Conservation (phyloP, 768 basidiomycete genomes). For the Kwoniella sp. region DNA sequence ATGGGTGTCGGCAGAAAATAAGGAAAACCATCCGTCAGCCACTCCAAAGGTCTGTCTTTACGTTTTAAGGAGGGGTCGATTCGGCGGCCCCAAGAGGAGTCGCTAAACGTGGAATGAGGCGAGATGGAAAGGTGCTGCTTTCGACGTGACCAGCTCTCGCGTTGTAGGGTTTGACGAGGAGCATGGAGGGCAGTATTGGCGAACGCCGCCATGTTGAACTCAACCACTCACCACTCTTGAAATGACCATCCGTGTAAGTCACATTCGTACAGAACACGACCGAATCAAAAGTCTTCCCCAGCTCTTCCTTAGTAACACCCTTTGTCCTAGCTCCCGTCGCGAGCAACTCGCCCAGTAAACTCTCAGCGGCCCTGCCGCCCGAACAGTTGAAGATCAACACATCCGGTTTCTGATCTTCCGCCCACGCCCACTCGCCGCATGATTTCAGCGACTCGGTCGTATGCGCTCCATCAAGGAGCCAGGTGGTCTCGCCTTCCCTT, state of each 20-base stretch:
- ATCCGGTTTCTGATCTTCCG: slow-evolving; percentile 58
- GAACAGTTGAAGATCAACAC: slow-evolving; percentile 95
- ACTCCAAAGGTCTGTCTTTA: too few relatives aligned
- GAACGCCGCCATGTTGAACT: neutral
- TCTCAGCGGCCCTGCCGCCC: slow-evolving; percentile 75
- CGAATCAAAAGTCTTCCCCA: slow-evolving; percentile 64
- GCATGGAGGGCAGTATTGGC: neutral
- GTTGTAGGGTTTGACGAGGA: too few relatives aligned
- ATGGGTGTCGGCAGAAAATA: too few relatives aligned
- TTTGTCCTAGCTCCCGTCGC: slow-evolving; percentile 58
- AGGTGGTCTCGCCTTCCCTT: slow-evolving; percentile 61
- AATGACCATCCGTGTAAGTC: slow-evolving; percentile 84
- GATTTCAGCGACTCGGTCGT: slow-evolving; percentile 85
- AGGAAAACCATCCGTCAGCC: neutral
- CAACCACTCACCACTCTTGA: slow-evolving; percentile 75
- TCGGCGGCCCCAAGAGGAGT: too few relatives aligned
- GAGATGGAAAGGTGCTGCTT: too few relatives aligned
- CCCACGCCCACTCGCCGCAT: slow-evolving; percentile 86
- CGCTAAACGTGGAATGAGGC: too few relatives aligned
- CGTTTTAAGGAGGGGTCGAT: too few relatives aligned
- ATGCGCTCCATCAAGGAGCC: slow-evolving; percentile 96
- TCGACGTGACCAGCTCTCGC: too few relatives aligned
- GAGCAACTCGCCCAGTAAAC: slow-evolving; percentile 69
- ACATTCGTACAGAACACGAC: slow-evolving; percentile 96
- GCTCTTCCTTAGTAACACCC: slow-evolving; percentile 26